Base-by-base conservation (phyloP, 1,139 yeast genomes). In the Hanseniaspora sp. region DNA sequence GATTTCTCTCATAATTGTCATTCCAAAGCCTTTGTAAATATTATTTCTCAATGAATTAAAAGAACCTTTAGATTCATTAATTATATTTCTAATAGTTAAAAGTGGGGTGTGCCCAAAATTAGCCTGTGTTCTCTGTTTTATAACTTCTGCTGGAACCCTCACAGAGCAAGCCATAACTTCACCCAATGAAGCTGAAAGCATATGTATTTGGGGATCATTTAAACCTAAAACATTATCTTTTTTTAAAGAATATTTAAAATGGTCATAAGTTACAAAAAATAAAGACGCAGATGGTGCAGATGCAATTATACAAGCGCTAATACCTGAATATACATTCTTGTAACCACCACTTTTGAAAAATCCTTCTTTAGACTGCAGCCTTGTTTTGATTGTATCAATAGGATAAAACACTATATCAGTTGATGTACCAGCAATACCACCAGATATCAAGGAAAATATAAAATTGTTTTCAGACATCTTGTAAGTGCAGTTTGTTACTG, bases 371-470 rank as follows among this genome's bases (percentile, higher is more conserved):
- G 98, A 97, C 67, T 92, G 99, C 17, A 92, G 72, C 57, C 99
- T 72, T 0, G 99, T 92, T 70, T 92, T 92, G 58, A 92, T 63
- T 1, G 99, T 94, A 63, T 94, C 99, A 47, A 92, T 86, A 9
- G 99, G 98, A 72, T 92, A 92, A 69, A 92, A 92, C 8, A 86
- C 88, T 48, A 92, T 73, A 69, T 92, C 99, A 0, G 96, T 90
- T 7, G 95, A 82, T 3, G 96, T 90, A 12, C 98, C 98, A 1
- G 98, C 96, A 60, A 95, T 82, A 17, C 87, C 98, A 46, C 99
- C 98, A 64, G 94, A 81, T 80, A 65, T 40, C 44, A 67, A 54
- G 5, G 70, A 66, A 1, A 62, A 59, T 13, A 65, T 30, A 59
- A 66, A 63, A 45, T 59, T 62, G 39, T 56, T 52, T 15, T 48